Conservation (phyloP, 768 basidiomycete species). For the Termitomyces sp. region DNA sequence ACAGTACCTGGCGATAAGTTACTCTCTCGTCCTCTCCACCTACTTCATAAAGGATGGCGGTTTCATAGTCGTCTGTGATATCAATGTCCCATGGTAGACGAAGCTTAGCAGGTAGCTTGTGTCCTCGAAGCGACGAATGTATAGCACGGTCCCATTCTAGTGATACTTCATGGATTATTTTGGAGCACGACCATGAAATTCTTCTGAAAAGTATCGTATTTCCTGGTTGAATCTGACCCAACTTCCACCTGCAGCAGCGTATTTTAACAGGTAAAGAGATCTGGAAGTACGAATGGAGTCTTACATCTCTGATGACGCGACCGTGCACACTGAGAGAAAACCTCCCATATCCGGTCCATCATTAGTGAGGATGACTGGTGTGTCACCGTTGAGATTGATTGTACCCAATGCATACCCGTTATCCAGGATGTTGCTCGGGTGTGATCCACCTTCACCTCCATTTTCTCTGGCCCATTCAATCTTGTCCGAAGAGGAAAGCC, state of each 20-base stretch:
- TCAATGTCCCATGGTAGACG: neutral
- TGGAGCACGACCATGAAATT: constrained; percentile 35
- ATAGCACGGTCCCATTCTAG: neutral
- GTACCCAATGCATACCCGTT: constrained; percentile 54
- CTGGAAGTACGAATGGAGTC: constrained; percentile 11
- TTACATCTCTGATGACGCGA: constrained; percentile 49
- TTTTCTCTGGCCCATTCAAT: constrained; percentile 52
- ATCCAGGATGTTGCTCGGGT: constrained; percentile 66
- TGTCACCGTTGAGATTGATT: constrained; percentile 66
- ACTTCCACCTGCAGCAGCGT: constrained; percentile 50
- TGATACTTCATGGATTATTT: neutral
- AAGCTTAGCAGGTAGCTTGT: neutral
- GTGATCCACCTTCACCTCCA: constrained; percentile 67
- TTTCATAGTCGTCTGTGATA: neutral
- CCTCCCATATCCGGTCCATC: constrained; percentile 67
- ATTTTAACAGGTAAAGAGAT: neutral
- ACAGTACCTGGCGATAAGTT: constrained; percentile 51
- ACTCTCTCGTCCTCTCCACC: constrained; percentile 20
- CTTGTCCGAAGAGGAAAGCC: constrained; percentile 40
- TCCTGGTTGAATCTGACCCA: constrained; percentile 63
- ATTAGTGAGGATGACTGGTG: constrained; percentile 58
- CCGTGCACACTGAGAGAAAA: constrained; percentile 53
- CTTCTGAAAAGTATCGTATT: constrained; percentile 49
- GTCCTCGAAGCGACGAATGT: neutral
- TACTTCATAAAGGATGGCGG: neutral